A percentile compares a stretch with the other conserved stretches of the same genome.
These are phyloP conservation scores for Puccinia coronata DNA, from an alignment of 1,284 basidiomycete genomes.

Conservation along the genomic window DNA sequence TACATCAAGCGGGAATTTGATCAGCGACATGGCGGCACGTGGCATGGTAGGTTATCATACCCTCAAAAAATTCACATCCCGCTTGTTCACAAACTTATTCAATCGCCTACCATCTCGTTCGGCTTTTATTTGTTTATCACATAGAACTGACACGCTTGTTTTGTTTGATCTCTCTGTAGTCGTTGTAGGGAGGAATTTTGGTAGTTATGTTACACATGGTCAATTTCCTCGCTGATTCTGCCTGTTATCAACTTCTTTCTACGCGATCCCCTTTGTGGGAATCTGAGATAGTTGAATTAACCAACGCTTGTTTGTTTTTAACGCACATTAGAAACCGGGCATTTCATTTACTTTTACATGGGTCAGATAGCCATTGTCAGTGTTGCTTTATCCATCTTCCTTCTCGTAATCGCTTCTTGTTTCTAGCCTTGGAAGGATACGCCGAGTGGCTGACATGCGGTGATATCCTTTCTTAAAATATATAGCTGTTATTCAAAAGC, in stretches of 20 bases:
- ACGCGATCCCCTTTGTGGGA: background rate
- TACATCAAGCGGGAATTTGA: constrained; percentile 46
- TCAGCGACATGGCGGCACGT: constrained; percentile 41
- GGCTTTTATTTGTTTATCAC: background rate
- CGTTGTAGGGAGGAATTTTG: constrained; percentile 39
- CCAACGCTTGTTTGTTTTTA: background rate
- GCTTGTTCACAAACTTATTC: background rate
- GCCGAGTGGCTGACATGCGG: background rate
- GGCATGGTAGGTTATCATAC: constrained; percentile 35
- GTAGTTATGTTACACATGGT: constrained; percentile 49
- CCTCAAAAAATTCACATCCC: background rate
- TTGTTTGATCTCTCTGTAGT: constrained; percentile 6
- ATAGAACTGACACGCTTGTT: background rate
- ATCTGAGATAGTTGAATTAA: background rate
- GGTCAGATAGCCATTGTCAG: constrained; percentile 48
- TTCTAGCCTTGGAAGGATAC: background rate
- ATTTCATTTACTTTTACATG: constrained; percentile 50
- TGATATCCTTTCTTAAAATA: background rate
- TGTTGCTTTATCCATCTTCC: background rate
- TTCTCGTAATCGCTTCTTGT: background rate
- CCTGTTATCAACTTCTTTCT: background rate
- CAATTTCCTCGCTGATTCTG: background rate
- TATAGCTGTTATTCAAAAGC: constrained; percentile 41
- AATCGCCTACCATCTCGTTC: background rate
- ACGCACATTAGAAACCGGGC: constrained; percentile 39